Evolutionary conservation across 1,139 yeast genomes (phyloP).

Genomic region (Hansenula sp.): DNA sequence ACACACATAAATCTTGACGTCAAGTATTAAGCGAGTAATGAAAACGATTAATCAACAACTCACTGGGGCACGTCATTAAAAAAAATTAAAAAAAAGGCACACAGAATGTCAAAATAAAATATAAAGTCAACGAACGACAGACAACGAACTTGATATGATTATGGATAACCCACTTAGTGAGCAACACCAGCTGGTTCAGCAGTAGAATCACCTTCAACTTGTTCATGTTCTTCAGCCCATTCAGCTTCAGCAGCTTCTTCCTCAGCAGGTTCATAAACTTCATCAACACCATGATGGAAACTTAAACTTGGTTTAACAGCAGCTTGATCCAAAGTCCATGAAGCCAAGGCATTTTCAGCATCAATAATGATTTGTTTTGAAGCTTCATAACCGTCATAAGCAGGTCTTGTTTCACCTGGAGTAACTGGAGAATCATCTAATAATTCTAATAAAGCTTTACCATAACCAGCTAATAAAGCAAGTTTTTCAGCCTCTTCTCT

Average conservation of each 20-base stretch:
- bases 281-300: slow-evolving; percentile 67
- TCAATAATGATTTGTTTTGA: slow-evolving; percentile 83
- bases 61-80: no score
- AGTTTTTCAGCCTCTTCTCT: slow-evolving; percentile 82
- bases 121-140: no score
- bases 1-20: no score
- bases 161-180: no score
- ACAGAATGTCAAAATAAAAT: no score
- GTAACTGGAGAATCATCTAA: slow-evolving; percentile 83
- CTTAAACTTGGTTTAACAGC: slow-evolving; percentile 78
- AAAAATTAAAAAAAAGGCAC: no score
- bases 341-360: slow-evolving; percentile 77
- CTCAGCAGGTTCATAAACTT: slow-evolving; percentile 49
- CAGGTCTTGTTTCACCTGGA: slow-evolving; percentile 89
- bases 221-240: slow-evolving; percentile 29
- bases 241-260: slow-evolving; percentile 27
- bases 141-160: no score
- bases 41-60: no score
- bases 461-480: slow-evolving; percentile 85
- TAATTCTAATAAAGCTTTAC: slow-evolving; percentile 78
- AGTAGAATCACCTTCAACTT: slow-evolving; percentile 16
- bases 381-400: slow-evolving; percentile 84
- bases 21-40: no score
- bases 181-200: slow-evolving; percentile 6
- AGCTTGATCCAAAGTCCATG: slow-evolving; percentile 81